These are phyloP conservation scores for Pseudocercospora crystallina DNA, from an alignment of 2,329 filamentous ascomycete species.

Conservation along the genomic window DNA sequence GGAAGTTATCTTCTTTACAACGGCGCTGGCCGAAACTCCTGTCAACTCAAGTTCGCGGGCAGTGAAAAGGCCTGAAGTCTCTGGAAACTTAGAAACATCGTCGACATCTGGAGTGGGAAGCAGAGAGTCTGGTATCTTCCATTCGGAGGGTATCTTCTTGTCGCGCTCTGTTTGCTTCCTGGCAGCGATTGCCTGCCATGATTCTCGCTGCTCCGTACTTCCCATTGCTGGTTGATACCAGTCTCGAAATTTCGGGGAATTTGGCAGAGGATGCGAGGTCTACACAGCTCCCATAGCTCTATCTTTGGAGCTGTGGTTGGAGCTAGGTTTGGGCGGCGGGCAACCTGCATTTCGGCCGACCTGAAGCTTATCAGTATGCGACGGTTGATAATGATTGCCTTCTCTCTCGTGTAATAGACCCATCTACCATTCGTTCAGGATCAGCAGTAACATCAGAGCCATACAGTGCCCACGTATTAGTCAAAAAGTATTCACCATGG, in stretches of 20 bases:
- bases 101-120: slow-evolving; percentile 52
- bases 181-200: slow-evolving; percentile 42
- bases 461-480: too few relatives aligned
- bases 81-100: slow-evolving; percentile 23
- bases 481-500: background rate
- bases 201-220: slow-evolving; percentile 20
- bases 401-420: too few relatives aligned
- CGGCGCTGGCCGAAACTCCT: slow-evolving; percentile 41
- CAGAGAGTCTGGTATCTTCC: slow-evolving; percentile 40
- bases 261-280: too few relatives aligned
- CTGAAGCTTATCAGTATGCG: too few relatives aligned
- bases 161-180: slow-evolving; percentile 44
- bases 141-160: slow-evolving; percentile 44
- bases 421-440: too few relatives aligned
- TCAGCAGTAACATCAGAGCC: too few relatives aligned
- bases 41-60: slow-evolving; percentile 55
- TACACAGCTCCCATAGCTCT: too few relatives aligned
- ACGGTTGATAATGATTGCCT: too few relatives aligned
- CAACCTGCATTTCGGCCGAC: too few relatives aligned
- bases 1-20: slow-evolving; percentile 12
- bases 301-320: too few relatives aligned
- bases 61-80: slow-evolving; percentile 12
- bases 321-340: too few relatives aligned
- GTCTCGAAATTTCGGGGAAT: too few relatives aligned
- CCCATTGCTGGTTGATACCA: background rate